Base-by-base conservation (phyloP, 202 grass and related monocot genomes). In the Carex arenaria region DNA sequence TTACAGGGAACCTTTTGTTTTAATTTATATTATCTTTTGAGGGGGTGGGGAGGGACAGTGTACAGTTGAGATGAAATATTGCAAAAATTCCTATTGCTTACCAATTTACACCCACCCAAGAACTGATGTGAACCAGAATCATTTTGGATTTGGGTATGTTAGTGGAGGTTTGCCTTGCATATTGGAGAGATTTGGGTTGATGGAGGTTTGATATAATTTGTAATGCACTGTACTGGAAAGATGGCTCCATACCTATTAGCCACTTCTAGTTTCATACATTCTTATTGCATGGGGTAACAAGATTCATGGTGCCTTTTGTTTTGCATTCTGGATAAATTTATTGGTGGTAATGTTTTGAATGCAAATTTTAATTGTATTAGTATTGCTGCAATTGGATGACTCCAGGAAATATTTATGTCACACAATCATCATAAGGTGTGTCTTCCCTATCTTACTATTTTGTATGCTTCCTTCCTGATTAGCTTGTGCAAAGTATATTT, bases 381-480 rank as follows among this genome's bases (percentile, higher is more conserved):
- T 28, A 71, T 71, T 6, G 45, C 45, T 73, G 12, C 71, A 28
- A 74, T 74, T 54, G 71, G 47, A 74, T 54, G 47, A 72, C 69
- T 72, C 26, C 20, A 73, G 45, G 43, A 73, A 45, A 74, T 11
- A 74, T 53, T 3, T 14, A 74, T 54, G 47, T 32, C 22, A 8
- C 23, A 68, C 30, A 40, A 22, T 28, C 3, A 54, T 54, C 14
- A 23, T 72, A 11, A 72, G 47, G 49, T 75, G 72, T 45, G 69
- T 20, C 51, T 56, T 56, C 30, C 14, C 22, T 56, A 34, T 32
- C 23, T 70, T 56, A 75, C 22, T 76, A 30, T 53, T 23, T 72
- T 76, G 51, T 76, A 76, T 76, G 18, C 3, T 76, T 75, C 23
- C 22, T 75, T 56, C 31, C 30, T 36, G 15, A 20, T 60, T 59